These are phyloP conservation scores for Epichloe elymi DNA, from an alignment of 2,329 filamentous ascomycete genomes.

Conservation along the genomic window DNA sequence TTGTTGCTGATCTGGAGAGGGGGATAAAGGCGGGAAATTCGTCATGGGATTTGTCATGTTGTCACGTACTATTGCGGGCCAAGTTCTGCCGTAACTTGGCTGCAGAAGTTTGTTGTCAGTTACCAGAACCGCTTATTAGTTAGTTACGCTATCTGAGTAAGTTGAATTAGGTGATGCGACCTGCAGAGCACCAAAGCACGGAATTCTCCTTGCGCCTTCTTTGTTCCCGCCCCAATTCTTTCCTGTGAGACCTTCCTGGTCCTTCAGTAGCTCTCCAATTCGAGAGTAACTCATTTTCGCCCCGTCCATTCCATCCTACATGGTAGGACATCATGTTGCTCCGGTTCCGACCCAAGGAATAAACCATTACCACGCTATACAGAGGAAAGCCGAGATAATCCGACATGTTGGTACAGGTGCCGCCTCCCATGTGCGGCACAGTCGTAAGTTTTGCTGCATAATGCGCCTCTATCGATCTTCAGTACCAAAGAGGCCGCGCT, in stretches of 20 bases:
- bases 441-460: not conserved
- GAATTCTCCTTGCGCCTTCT: not conserved
- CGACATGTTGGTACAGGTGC: not conserved
- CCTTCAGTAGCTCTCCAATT: not conserved
- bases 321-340: not conserved
- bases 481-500: slow-evolving; percentile 1
- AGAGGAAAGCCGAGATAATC: not conserved
- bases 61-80: too few species aligned
- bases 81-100: too few species aligned
- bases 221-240: too few species aligned
- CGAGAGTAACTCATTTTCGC: too few species aligned
- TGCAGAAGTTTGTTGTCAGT: not conserved
- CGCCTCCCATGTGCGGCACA: not conserved
- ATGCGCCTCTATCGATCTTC: not conserved
- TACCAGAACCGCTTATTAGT: not conserved
- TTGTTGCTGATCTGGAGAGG: too few species aligned
- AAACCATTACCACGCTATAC: not conserved
- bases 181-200: too few species aligned
- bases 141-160: not conserved
- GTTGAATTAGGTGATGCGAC: too few species aligned
- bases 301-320: not conserved
- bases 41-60: too few species aligned
- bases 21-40: too few species aligned
- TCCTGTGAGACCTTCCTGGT: not conserved
- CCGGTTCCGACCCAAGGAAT: not conserved